Percentiles rank a stretch among this genome's conserved stretches.
Evolutionary conservation across 2,329 filamentous ascomycete species (phyloP).

Genomic region (Ascochyta lentis): DNA sequence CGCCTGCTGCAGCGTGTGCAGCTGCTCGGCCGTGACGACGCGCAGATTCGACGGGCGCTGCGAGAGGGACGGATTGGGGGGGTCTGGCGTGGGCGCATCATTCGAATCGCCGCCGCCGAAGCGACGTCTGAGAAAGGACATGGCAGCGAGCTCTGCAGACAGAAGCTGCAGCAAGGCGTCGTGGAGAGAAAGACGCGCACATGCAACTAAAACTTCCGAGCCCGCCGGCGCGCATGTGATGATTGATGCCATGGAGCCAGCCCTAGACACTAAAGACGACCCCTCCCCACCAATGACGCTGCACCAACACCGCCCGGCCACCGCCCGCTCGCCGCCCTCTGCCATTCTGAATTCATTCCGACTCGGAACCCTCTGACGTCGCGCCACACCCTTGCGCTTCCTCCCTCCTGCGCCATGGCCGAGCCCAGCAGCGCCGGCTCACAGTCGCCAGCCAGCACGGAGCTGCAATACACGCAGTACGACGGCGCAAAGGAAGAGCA

Average conservation of each 20-base stretch:
- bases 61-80: background rate
- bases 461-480: conserved; percentile 64
- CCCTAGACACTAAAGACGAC: too few relatives aligned
- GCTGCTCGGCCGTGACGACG: conserved; percentile 59
- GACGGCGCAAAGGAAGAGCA: conserved; percentile 64
- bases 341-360: background rate
- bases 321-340: background rate
- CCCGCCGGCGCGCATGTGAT: conserved; percentile 8
- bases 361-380: conserved; percentile 9
- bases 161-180: too few relatives aligned
- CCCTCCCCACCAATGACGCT: background rate
- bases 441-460: conserved; percentile 28
- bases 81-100: conserved; percentile 17
- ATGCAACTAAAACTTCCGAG: conserved; percentile 2
- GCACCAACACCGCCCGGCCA: conserved; percentile 1
- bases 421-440: conserved; percentile 2
- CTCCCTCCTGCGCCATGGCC: conserved; percentile 7
- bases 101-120: conserved; percentile 43
- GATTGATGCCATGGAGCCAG: background rate
- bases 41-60: conserved; percentile 54
- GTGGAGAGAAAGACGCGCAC: too few relatives aligned
- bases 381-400: background rate
- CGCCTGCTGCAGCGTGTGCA: conserved; percentile 54
- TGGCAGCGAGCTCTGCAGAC: conserved; percentile 14
- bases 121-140: conserved; percentile 50